A percentile compares a stretch with the other conserved stretches of the same genome.
phyloP scores from a whole-genome alignment of 371 early-diverging fungal species.

The Dichotomocladium elegans region DNA sequence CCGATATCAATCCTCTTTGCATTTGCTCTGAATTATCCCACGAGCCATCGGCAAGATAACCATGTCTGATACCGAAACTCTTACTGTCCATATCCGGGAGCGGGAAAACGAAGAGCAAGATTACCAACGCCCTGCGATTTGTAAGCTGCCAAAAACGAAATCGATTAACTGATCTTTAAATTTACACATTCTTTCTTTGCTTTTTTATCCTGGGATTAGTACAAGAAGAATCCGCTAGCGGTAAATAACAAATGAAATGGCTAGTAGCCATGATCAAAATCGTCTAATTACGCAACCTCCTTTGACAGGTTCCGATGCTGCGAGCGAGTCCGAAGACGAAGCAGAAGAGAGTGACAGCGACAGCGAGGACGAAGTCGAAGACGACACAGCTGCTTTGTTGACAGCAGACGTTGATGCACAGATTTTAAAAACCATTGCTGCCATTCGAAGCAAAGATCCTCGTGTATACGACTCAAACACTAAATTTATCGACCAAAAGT shows the following conservation, averaged over 20 bases:
- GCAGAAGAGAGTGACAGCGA: conserved; percentile 37
- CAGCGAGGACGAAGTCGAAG: conserved; percentile 74
- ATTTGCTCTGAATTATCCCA: no score
- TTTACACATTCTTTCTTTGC: no score
- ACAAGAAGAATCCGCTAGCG: no score
- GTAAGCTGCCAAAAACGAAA: no score
- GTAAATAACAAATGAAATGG: no score
- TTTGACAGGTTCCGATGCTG: background rate
- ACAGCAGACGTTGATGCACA: conserved; percentile 90
- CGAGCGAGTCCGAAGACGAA: background rate
- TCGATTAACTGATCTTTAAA: no score
- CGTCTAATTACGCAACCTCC: background rate
- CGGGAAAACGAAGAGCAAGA: conserved; percentile 9
- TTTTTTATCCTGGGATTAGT: no score
- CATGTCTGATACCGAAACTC: conserved; percentile 5
- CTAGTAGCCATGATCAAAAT: no score
- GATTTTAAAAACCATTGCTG: conserved; percentile 85
- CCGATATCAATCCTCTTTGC: no score
- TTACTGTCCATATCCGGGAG: conserved; percentile 8
- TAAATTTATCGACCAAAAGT: conserved; percentile 70
- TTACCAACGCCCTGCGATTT: conserved; percentile 10
- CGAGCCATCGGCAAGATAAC: no score
- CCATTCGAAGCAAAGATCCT: conserved; percentile 74
- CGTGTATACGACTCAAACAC: conserved; percentile 75
- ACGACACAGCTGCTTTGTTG: conserved; percentile 80